phyloP scores from a whole-genome alignment of 2,329 filamentous ascomycete genomes.

The Talaromyces funiculosus region DNA sequence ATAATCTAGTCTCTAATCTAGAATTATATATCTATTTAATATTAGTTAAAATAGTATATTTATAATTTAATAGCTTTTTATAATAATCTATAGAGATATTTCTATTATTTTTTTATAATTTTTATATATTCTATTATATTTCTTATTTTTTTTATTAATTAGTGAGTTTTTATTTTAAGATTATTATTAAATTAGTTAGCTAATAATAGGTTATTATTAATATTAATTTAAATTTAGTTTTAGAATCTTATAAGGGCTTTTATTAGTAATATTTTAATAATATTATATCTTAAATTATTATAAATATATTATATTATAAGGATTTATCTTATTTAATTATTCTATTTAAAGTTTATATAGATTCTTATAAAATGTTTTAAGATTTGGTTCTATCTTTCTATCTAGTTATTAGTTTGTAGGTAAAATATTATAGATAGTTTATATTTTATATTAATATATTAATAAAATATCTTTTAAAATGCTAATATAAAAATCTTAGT shows the following conservation, averaged over 20 bases:
- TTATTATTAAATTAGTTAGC: too few species aligned
- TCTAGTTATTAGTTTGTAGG: neutral
- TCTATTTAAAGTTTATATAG: neutral
- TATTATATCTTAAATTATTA: neutral
- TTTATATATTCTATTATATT: too few species aligned
- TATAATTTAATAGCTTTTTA: too few species aligned
- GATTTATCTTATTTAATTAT: neutral
- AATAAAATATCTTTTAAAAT: neutral
- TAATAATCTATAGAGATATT: too few species aligned
- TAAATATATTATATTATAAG: neutral
- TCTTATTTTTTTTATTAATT: too few species aligned
- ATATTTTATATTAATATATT: neutral
- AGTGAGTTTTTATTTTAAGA: too few species aligned
- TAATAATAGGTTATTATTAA: too few species aligned
- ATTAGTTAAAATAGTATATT: too few species aligned
- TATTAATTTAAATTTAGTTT: neutral
- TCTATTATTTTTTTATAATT: too few species aligned
- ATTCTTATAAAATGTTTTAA: neutral
- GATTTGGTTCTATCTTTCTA: neutral
- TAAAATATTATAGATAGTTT: neutral
- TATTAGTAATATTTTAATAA: neutral
- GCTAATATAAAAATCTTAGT: neutral
- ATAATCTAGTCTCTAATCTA: too few species aligned
- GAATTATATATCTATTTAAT: too few species aligned
- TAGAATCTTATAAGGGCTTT: neutral